phyloP scores from a whole-genome alignment of 371 early-diverging fungal species.

The Haplosporangium sp. region DNA sequence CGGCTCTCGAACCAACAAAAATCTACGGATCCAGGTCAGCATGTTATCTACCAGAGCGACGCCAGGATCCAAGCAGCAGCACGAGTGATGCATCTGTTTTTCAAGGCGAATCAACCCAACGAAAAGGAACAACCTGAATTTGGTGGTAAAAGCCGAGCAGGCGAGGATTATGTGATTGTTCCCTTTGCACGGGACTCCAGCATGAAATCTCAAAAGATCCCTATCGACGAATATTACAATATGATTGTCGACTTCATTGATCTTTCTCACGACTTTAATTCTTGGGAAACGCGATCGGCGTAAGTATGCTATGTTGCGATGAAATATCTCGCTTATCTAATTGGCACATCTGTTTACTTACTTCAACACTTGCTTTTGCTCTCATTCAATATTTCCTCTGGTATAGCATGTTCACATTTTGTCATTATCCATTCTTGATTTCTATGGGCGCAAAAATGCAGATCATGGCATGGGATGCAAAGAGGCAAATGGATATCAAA shows the following conservation, averaged over 20 bases:
- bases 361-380: background rate
- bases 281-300: conserved; percentile 87
- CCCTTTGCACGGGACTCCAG: conserved; percentile 67
- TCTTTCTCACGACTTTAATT: conserved; percentile 81
- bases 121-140: conserved; percentile 28
- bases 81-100: conserved; percentile 75
- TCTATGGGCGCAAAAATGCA: conserved; percentile 88
- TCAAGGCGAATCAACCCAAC: conserved; percentile 39
- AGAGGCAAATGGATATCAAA: conserved; percentile 87
- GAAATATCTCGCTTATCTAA: background rate
- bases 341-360: background rate
- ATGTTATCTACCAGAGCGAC: conserved; percentile 69
- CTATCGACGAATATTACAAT: conserved; percentile 85
- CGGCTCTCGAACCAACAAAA: conserved; percentile 73
- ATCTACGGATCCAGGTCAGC: conserved; percentile 47
- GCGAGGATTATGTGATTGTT: conserved; percentile 29
- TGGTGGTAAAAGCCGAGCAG: conserved; percentile 16
- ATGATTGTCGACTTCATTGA: conserved; percentile 86
- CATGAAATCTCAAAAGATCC: conserved; percentile 70
- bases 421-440: conserved; percentile 91
- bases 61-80: conserved; percentile 90
- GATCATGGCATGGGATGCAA: conserved; percentile 89
- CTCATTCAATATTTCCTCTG: background rate
- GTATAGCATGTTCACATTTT: conserved; percentile 76
- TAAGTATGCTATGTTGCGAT: conserved; percentile 33